Evolutionary conservation across 2,329 filamentous ascomycete species (phyloP).

Genomic region (Cordyceps cicadae): DNA sequence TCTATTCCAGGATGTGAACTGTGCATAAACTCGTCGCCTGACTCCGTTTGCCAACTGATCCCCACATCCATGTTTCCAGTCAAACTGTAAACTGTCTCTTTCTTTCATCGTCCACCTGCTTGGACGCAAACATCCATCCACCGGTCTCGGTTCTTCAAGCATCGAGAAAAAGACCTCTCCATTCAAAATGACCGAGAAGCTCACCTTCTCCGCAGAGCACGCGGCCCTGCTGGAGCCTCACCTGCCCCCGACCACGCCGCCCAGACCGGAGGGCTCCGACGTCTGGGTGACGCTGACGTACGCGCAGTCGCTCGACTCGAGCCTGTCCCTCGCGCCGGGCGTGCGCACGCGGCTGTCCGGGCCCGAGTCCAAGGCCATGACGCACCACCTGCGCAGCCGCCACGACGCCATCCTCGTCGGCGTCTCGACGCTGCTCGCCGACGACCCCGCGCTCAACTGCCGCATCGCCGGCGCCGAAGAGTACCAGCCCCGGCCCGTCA

Average conservation of each 20-base stretch:
- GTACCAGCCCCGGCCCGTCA: conserved; percentile 67
- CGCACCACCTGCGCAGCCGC: conserved; percentile 73
- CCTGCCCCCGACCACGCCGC: conserved; percentile 19
- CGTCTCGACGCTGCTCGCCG: conserved; percentile 72
- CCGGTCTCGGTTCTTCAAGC: too few relatives aligned
- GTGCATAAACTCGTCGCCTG: not conserved
- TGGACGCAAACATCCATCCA: too few relatives aligned
- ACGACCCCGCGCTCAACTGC: conserved; percentile 81
- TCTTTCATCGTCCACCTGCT: too few relatives aligned
- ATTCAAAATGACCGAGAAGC: conserved; percentile 25
- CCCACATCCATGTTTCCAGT: too few relatives aligned
- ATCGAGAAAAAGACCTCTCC: too few relatives aligned
- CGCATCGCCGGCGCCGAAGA: conserved; percentile 53
- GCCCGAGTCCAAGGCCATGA: conserved; percentile 80
- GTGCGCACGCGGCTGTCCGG: conserved; percentile 79
- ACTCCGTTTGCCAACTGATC: too few relatives aligned
- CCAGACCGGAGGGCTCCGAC: conserved; percentile 12
- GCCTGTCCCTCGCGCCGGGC: conserved; percentile 67
- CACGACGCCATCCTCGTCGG: conserved; percentile 84
- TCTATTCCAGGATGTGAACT: not conserved
- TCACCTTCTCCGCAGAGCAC: conserved; percentile 25
- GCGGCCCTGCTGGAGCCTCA: conserved; percentile 26
- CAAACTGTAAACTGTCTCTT: too few relatives aligned
- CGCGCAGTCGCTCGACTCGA: conserved; percentile 80
- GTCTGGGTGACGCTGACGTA: conserved; percentile 75